These are phyloP conservation scores for Trypanosoma scelopori DNA, from an alignment of 208 protist genomes.

Conservation along the genomic window DNA sequence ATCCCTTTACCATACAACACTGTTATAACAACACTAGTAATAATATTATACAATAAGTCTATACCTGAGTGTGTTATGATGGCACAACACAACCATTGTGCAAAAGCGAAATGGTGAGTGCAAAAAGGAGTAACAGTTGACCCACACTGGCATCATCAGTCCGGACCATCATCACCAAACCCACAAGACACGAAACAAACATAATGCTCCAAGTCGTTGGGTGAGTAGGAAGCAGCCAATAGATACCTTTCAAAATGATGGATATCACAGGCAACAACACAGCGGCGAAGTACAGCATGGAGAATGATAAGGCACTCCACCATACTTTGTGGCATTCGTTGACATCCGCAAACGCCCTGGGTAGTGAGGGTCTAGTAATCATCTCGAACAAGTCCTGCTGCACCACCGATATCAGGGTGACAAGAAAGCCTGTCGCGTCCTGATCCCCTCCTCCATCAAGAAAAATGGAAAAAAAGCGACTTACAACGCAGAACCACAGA, in stretches of 20 bases:
- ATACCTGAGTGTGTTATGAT: constrained; percentile 9
- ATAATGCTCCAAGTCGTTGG: constrained; percentile 70
- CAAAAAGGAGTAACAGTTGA: constrained; percentile 22
- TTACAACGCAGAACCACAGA: constrained; percentile 38
- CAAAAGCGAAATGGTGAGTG: constrained; percentile 37
- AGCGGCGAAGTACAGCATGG: constrained; percentile 45
- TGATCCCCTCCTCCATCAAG: not conserved
- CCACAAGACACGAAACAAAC: constrained; percentile 32
- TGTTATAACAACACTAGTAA: no score
- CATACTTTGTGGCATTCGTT: constrained; percentile 19
- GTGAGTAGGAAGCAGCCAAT: constrained; percentile 54
- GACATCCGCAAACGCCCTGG: constrained; percentile 18
- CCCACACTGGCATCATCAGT: constrained; percentile 22
- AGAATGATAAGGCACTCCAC: constrained; percentile 32
- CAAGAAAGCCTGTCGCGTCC: constrained; percentile 13
- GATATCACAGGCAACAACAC: constrained; percentile 40
- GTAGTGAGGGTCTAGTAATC: not conserved
- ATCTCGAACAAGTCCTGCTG: not conserved
- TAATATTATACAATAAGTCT: constrained; percentile 4
- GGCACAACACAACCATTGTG: constrained; percentile 53
- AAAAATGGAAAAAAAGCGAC: constrained; percentile 19
- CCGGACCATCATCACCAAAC: constrained; percentile 27
- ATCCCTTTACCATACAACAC: no score
- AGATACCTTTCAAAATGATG: constrained; percentile 31
- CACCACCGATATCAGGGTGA: not conserved